These are phyloP conservation scores for Hypoxylon lienhwacheense DNA, from an alignment of 495 filamentous ascomycete species.

Conservation along the genomic window DNA sequence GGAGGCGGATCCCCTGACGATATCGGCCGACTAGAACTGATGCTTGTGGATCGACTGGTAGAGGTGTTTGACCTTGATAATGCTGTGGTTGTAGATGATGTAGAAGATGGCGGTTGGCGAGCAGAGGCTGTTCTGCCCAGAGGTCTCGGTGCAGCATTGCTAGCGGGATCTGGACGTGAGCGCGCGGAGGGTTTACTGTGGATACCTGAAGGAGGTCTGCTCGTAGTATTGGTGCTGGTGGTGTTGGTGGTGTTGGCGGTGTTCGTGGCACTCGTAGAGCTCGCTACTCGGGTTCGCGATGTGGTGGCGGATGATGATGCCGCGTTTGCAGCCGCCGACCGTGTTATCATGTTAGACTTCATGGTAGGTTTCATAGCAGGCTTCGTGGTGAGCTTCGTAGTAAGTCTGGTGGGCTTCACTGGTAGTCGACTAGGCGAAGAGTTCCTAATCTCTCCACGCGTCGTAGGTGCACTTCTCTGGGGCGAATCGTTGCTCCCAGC, in stretches of 20 bases:
- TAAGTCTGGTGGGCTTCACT: constrained; percentile 44
- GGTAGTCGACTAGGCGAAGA: constrained; percentile 54
- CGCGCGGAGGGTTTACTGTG: constrained; percentile 23
- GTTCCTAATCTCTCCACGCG: constrained; percentile 23
- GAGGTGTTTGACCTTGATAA: constrained; percentile 14
- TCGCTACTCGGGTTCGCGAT: constrained; percentile 23
- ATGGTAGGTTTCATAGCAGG: too few relatives aligned
- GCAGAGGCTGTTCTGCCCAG: constrained; percentile 26
- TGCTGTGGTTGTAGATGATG: constrained; percentile 28
- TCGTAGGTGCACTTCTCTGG: constrained; percentile 12
- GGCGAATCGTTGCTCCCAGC: constrained; percentile 16
- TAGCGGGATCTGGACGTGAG: constrained; percentile 9
- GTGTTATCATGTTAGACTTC: constrained; percentile 42
- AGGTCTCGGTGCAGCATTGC: constrained; percentile 21
- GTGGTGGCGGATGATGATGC: constrained; percentile 32
- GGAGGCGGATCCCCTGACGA: constrained; percentile 31
- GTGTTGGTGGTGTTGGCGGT: not conserved
- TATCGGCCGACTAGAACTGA: constrained; percentile 18
- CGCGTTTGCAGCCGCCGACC: constrained; percentile 24
- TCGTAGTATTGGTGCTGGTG: constrained; percentile 15
- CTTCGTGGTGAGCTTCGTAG: too few relatives aligned
- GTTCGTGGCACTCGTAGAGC: too few relatives aligned
- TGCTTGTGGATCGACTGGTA: constrained; percentile 29
- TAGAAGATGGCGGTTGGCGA: constrained; percentile 28
- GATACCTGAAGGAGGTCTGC: constrained; percentile 14